Percentiles rank a stretch among this genome's conserved stretches.
phyloP scores from a whole-genome alignment of 2,329 filamentous ascomycete species.

The Alternaria burnsii region DNA sequence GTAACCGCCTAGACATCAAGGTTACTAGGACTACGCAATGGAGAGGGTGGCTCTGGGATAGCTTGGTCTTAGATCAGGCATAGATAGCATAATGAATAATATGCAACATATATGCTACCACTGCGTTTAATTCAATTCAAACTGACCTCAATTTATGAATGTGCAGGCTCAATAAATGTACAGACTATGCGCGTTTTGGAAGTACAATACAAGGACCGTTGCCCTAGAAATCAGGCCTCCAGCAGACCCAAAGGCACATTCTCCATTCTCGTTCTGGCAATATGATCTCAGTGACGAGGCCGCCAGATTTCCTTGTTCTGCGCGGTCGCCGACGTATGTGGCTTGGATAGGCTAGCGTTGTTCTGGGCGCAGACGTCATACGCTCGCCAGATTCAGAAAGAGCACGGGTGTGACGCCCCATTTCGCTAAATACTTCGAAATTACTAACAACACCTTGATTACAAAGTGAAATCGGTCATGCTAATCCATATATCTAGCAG shows the following conservation, averaged over 20 bases:
- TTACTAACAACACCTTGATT: background rate
- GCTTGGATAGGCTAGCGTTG: background rate
- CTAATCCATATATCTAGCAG: background rate
- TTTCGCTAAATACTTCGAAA: background rate
- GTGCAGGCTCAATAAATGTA: background rate
- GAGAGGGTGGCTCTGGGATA: conserved; percentile 57
- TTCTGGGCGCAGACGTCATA: background rate
- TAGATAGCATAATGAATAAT: conserved; percentile 7
- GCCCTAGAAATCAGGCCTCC: background rate
- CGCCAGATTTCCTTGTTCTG: background rate
- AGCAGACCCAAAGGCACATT: background rate
- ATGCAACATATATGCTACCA: background rate
- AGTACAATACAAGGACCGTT: rapidly evolving
- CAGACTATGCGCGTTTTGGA: background rate
- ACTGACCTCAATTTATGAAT: no score
- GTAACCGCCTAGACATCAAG: conserved; percentile 44
- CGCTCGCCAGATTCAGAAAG: background rate
- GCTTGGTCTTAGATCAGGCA: conserved; percentile 49
- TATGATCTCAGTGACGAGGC: background rate
- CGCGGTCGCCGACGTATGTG: background rate
- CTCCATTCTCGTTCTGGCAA: background rate
- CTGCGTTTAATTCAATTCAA: no score
- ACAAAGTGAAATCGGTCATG: background rate
- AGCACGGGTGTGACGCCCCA: background rate
- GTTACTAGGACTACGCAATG: conserved; percentile 49